Conservation (phyloP, 495 filamentous ascomycete species). For the Penicillium waksmanii region DNA sequence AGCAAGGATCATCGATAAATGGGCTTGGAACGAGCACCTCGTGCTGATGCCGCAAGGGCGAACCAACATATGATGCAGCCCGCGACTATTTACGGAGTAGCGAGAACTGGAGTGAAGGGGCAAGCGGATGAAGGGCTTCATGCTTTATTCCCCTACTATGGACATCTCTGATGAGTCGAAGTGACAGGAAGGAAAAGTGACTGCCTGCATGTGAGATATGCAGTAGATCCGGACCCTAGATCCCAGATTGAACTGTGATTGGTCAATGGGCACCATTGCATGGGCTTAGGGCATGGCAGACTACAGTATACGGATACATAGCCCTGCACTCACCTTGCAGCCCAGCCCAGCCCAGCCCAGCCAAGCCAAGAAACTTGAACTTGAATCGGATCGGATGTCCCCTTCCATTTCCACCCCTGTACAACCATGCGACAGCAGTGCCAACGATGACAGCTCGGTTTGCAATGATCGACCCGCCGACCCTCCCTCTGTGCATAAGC, state of each 20-base stretch:
- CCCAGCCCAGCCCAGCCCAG: not conserved
- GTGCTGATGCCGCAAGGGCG: conserved; percentile 19
- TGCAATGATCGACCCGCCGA: conserved; percentile 25
- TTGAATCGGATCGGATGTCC: not conserved
- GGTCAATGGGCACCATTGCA: not conserved
- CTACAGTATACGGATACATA: not conserved
- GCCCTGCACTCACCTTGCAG: not conserved
- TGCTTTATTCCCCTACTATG: not conserved
- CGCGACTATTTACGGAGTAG: too few species aligned
- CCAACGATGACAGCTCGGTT: conserved; percentile 20
- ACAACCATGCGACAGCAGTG: conserved; percentile 9
- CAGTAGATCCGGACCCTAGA: conserved; percentile 13
- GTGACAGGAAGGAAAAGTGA: conserved; percentile 9
- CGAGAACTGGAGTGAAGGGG: too few species aligned
- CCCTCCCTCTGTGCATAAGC: conserved; percentile 9
- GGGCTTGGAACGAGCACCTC: conserved; percentile 10
- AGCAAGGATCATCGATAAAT: conserved; percentile 8
- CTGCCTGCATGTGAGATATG: conserved; percentile 33
- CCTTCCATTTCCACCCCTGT: not conserved
- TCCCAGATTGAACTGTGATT: conserved; percentile 10
- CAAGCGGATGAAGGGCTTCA: not conserved
- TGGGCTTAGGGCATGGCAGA: not conserved
- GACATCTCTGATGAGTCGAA: conserved; percentile 12
- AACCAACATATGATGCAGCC: not conserved
- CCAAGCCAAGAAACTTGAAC: not conserved